These are phyloP conservation scores for Eleusine indica DNA, from an alignment of 176 grass and related monocot genomes.

Conservation along the genomic window DNA sequence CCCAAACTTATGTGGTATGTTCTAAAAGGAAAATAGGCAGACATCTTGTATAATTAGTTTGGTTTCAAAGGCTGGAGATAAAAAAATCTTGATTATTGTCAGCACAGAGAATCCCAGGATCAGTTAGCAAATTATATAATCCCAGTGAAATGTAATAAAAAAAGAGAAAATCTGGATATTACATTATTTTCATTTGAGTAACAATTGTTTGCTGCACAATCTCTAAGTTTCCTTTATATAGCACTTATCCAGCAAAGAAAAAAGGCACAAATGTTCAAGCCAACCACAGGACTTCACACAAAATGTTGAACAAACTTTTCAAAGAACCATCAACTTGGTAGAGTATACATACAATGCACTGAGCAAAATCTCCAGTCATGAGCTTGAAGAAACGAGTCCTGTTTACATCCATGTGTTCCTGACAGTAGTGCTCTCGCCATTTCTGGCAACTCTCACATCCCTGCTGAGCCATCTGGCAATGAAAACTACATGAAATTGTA, in stretches of 20 bases:
- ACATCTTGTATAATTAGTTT: neutral
- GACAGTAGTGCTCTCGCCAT: conserved; percentile 50
- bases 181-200: neutral
- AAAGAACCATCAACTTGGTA: neutral
- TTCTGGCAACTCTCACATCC: conserved; percentile 39
- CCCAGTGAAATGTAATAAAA: neutral
- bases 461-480: conserved; percentile 22
- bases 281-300: neutral
- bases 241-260: neutral
- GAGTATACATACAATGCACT: conserved; percentile 36
- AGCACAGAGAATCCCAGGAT: neutral
- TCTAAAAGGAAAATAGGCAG: conserved; percentile 22
- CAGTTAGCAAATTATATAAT: no score
- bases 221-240: neutral
- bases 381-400: conserved; percentile 40
- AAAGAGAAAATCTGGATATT: no score
- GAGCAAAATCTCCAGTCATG: conserved; percentile 36
- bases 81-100: neutral
- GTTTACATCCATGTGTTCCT: conserved; percentile 43
- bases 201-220: neutral
- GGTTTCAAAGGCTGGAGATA: neutral
- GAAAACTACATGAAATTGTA: neutral
- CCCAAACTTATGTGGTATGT: conserved; percentile 47
- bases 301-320: neutral
- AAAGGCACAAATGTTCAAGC: neutral